Base-by-base conservation (phyloP, 805 yeast genomes). In the Saccharomycopsis babjevae region DNA sequence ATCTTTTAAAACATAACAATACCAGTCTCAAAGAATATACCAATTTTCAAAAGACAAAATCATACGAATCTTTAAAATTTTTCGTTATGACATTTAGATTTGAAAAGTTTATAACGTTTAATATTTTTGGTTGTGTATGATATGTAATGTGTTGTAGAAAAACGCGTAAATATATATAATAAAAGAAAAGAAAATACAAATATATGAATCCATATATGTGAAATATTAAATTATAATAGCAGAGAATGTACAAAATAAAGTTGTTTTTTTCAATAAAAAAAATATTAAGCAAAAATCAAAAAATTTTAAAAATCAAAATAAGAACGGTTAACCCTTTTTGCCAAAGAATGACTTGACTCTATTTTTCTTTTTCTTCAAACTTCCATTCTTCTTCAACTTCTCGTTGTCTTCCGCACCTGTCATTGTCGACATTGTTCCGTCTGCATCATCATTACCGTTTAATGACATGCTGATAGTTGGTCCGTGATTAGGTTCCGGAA, bases 321-420 rank as follows among this genome's bases (percentile, higher is more conserved):
- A 46, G 4, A 18, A 1, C 22, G 6, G 10, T 20, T 42, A 25
- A n/a, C 54, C 57, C 56, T 62, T 62, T 28, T 60, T 58, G 7
- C 62, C 62, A 54, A 62, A 62, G 57, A 63, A 58, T 7, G 55
- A 46, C 60, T 59, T 61, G 32, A 46, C 52, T 25, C 52, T 46
- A 46, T 46, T 46, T 22, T 46, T 46, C 52, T 46, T 46, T n/a
- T 46, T 46, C 28, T 46, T 46, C 52, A 46, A 46, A 22, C 52
- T 46, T 22, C 52, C 52, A 25, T 46, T 46, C 65, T 46, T 63
- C 30, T 61, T 62, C 57, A 54, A 46, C 40, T 57, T 61, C 56
- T 61, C 59, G 18, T 54, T 58, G 34, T 59, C 57, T 18, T 59
- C 57, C 3, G 25, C 39, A 42, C 58, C 58, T 39, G 38, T 43